These are phyloP conservation scores for Flaveria floridana DNA, from an alignment of 140 eudicot genomes.

Conservation along the genomic window DNA sequence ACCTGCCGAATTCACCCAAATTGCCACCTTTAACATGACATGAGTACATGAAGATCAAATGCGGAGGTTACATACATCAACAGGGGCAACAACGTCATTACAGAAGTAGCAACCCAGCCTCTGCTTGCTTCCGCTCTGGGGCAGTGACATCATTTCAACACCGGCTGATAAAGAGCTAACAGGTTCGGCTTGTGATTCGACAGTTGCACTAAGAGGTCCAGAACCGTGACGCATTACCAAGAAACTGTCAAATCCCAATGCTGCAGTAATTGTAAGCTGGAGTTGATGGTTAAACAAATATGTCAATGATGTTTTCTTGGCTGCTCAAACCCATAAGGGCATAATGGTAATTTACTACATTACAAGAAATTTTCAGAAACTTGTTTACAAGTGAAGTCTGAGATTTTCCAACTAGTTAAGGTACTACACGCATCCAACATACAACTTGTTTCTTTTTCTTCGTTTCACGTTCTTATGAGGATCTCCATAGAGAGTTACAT, in stretches of 20 bases:
- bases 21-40: conserved; percentile 3
- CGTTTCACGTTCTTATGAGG: background rate
- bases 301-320: conserved; percentile 10
- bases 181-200: conserved; percentile 33
- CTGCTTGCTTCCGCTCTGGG: conserved; percentile 32
- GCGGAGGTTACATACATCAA: conserved; percentile 57
- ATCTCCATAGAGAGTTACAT: background rate
- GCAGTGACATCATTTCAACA: conserved; percentile 42
- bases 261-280: conserved; percentile 82
- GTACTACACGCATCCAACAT: background rate
- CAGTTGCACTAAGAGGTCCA: conserved; percentile 52
- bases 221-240: conserved; percentile 98
- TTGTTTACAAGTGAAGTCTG: background rate
- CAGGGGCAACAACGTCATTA: conserved; percentile 91
- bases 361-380: background rate
- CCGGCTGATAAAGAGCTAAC: conserved; percentile 40
- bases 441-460: background rate
- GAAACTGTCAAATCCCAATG: conserved; percentile 89
- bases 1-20: background rate
- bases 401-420: background rate
- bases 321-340: conserved; percentile 16
- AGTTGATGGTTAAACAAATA: background rate
- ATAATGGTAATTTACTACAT: conserved; percentile 5
- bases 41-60: conserved; percentile 6
- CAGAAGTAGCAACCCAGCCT: conserved; percentile 94